Evolutionary conservation across 129 eudicot genomes (phyloP), one percentile per base, ranked within the genome.

Genomic region (Ambrosia artemisiifolia): DNA sequence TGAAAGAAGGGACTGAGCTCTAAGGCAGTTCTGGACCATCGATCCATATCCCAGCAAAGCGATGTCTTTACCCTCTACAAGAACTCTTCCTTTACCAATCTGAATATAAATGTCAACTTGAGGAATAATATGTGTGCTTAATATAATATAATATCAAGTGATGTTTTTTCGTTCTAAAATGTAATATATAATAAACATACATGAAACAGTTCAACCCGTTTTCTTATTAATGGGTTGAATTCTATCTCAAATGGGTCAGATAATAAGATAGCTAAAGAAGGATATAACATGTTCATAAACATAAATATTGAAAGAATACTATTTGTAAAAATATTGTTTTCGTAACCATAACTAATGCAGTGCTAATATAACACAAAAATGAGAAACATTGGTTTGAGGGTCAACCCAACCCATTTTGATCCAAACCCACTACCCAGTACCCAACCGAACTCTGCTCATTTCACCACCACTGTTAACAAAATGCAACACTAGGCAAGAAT

Each of bases 1-100:
- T 55, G 91, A 80, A 70, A 92, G 96, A 75, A 92, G 79, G 49
- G 96, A 85, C 40, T 86, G 94, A 62, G 98, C 96, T 71, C 86
- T 71, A 38, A 92, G 96, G 63, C 98, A 92, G 74, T 92, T 92
- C 63, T 89, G 96, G 11, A 92, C 98, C 98, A 92, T 92, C 33
- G 94, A 83, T 79, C 98, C 98, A 55, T 82, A 92, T 3, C 96
- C 98, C 7, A 92, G 82, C 44, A 92, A 76, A 51, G 96, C 98
- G 67, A 92, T 72, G 60, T 88, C 96, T 77, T 85, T 87, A 13
- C 98, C 98, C 81, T 88, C 96, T 16, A 73, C 53, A 14, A 92
- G 81, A 75, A 92, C 60, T 71, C 84, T 80, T 42, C 98, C 98
- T 78, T 82, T 87, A 67, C 98, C 98, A 81, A 92, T 76, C 98